Conservation (phyloP, 768 basidiomycete species). For the Tulasnella sp. region DNA sequence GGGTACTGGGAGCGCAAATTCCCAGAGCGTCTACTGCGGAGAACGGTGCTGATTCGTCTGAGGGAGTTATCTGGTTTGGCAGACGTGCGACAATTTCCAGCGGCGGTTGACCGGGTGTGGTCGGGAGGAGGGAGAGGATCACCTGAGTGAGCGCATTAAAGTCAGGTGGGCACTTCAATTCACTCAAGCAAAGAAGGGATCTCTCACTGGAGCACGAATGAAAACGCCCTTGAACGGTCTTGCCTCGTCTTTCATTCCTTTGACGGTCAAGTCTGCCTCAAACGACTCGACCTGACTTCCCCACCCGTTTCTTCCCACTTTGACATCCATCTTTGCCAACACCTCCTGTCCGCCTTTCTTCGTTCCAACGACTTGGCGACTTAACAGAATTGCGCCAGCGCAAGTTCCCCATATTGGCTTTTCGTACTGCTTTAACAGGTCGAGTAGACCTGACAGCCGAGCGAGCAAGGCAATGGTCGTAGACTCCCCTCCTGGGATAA, state of each 20-base stretch:
- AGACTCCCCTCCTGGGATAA: conserved; percentile 97
- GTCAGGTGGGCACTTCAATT: neutral
- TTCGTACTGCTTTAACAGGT: conserved; percentile 75
- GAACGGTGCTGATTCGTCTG: neutral
- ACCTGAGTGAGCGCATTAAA: conserved; percentile 47
- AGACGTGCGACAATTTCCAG: conserved; percentile 70
- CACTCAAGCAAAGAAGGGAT: neutral
- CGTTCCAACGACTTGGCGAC: conserved; percentile 61
- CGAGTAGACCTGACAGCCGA: conserved; percentile 66
- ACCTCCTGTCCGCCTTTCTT: conserved; percentile 88
- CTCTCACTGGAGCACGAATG: conserved; percentile 83
- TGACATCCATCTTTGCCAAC: conserved; percentile 72
- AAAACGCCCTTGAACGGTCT: conserved; percentile 77
- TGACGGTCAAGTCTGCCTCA: conserved; percentile 67
- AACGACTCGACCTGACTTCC: conserved; percentile 96
- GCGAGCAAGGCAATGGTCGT: conserved; percentile 85
- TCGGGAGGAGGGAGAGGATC: conserved; percentile 51
- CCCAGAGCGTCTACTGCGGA: conserved; percentile 43
- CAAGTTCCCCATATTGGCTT: conserved; percentile 95
- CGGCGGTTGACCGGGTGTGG: conserved; percentile 48
- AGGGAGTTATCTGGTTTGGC: conserved; percentile 41
- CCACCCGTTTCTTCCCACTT: conserved; percentile 85
- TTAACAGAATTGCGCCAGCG: conserved; percentile 86
- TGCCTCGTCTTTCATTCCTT: conserved; percentile 56
- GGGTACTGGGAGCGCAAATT: conserved; percentile 36